A percentile compares a stretch with the other conserved stretches of the same genome.
These are phyloP conservation scores for Hymenoscyphus scutula DNA, from an alignment of 2,329 filamentous ascomycete genomes.

Conservation along the genomic window DNA sequence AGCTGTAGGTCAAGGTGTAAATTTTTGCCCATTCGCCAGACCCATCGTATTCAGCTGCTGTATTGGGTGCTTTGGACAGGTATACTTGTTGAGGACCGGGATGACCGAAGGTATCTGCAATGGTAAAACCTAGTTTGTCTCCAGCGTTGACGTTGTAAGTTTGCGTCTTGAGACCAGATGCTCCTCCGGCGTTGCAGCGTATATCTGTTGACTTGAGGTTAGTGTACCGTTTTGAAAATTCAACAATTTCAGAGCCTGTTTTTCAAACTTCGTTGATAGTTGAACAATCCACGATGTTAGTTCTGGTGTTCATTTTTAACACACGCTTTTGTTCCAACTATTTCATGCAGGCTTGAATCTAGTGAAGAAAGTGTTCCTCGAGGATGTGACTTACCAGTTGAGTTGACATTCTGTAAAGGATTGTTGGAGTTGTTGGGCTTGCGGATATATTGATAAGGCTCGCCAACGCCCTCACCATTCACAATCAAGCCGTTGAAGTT, in stretches of 20 bases:
- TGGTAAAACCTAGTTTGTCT: not conserved
- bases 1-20: not conserved
- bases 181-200: conserved; percentile 4
- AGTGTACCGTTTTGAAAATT: no score
- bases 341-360: no score
- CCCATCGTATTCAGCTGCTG: conserved; percentile 3
- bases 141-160: not conserved
- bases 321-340: no score
- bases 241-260: no score
- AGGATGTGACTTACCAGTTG: not conserved
- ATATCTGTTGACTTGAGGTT: not conserved
- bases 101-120: not conserved
- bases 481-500: conserved; percentile 1
- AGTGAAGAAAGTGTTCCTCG: no score
- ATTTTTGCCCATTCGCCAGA: conserved; percentile 1
- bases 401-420: conserved; percentile 1
- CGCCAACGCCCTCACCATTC: not conserved
- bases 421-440: not conserved
- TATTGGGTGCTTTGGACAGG: not conserved
- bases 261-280: no score
- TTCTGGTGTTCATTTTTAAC: no score
- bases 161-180: not conserved
- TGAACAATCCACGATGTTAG: no score
- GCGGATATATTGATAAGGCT: not conserved
- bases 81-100: conserved; percentile 2